These are phyloP conservation scores for Colletotrichum cereale DNA, from an alignment of 2,329 filamentous ascomycete species.

Conservation along the genomic window DNA sequence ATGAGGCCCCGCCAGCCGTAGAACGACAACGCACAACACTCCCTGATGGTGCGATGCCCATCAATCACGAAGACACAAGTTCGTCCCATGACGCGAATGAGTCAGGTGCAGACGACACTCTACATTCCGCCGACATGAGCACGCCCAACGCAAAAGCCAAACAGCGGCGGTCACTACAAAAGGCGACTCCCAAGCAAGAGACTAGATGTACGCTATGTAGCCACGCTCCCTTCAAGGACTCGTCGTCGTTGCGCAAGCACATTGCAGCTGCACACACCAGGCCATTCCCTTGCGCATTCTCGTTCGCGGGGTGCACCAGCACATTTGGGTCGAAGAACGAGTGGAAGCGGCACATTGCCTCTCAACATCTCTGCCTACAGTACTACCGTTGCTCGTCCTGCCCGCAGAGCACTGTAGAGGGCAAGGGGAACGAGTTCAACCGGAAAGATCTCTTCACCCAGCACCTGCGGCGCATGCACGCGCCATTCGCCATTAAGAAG, in stretches of 20 bases:
- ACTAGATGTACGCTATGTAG: slow-evolving; percentile 72
- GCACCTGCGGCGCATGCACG: slow-evolving; percentile 94
- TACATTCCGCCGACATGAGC: slow-evolving; percentile 49
- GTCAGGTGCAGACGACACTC: slow-evolving; percentile 55
- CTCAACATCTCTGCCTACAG: slow-evolving; percentile 83
- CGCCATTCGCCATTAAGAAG: slow-evolving; percentile 74
- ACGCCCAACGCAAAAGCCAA: slow-evolving; percentile 56
- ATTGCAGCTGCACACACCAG: slow-evolving; percentile 77
- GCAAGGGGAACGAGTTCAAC: slow-evolving; percentile 82
- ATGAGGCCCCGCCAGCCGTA: slow-evolving; percentile 46
- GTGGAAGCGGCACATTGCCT: slow-evolving; percentile 95
- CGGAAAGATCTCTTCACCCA: slow-evolving; percentile 97
- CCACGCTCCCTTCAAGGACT: slow-evolving; percentile 76
- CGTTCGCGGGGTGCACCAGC: slow-evolving; percentile 84
- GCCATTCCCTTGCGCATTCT: slow-evolving; percentile 88
- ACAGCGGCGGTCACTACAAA: slow-evolving; percentile 61
- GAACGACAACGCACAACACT: slow-evolving; percentile 54
- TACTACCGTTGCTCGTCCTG: slow-evolving; percentile 75
- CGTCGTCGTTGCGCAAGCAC: slow-evolving; percentile 74
- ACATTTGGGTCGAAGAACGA: slow-evolving; percentile 95
- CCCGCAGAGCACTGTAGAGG: slow-evolving; percentile 64
- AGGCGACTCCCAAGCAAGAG: slow-evolving; percentile 67
- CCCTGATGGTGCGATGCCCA: slow-evolving; percentile 53
- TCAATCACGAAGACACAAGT: slow-evolving; percentile 55
- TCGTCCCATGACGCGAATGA: slow-evolving; percentile 57